Evolutionary conservation across 2,329 filamentous ascomycete genomes (phyloP), one percentile per base, ranked within the genome.

Genomic region (Aciculosporium take): DNA sequence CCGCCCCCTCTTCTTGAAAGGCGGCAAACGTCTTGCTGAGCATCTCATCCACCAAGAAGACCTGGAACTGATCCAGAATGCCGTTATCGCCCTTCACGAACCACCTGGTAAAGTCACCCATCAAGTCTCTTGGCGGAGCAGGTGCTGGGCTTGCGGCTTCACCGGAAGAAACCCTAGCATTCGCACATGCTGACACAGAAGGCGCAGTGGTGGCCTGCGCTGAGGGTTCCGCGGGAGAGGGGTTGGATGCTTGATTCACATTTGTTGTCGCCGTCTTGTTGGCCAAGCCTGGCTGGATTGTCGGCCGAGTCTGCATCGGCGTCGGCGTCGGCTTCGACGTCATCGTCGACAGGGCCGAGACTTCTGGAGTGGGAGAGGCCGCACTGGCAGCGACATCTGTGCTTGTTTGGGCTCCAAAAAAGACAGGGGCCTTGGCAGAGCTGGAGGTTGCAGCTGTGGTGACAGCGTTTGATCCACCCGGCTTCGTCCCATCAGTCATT

Each of bases 61-160:
- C 56, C 41, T 67, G 55, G 32, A 77, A 70, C 10, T 72, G 63
- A 6, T 69, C 60, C 51, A 77, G 51, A 7, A 77, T 51, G 0
- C 74, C 74, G 13, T 59, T 55, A 42, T 78, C 74, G 25, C 68
- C 74, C 10, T 58, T 55, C 3, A 75, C 68, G 41, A 68, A 69
- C 74, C 74, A 78, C 21, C 60, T 63, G 0, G 69, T 64, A 24
- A 77, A 68, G 37, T 68, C 63, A 6, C 56, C 65, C 49, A 76
- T 61, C 2, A 60, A 50, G 43, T 75, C 68, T 20, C 57, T 53
- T 18, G 51, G 52, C 15, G 54, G 50, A 5, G 17, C 31, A 20
- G 18, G 7, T 10, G 13, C 9, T 29, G 18, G 3, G 20, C 9
- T 5, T 8, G 21, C 13, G 27, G n/a, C 21, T n/a, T 17, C 3